phyloP scores from a whole-genome alignment of 345 rosid species.

The Eucalyptus curtisii region DNA sequence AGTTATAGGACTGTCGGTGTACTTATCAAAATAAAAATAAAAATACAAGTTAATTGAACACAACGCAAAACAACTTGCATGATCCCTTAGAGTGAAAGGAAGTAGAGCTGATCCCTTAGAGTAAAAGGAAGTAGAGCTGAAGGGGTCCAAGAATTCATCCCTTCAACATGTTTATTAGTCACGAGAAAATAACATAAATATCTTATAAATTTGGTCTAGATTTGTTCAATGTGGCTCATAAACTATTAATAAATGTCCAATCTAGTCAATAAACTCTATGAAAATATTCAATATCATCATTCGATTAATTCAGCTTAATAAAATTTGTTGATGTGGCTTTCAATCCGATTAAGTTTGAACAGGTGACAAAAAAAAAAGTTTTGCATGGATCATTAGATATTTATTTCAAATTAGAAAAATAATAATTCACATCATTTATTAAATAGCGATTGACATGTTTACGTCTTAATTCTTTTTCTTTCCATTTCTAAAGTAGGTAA shows the following conservation, averaged over 20 bases:
- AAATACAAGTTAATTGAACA: background rate
- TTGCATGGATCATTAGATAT: rapidly evolving
- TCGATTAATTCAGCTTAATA: background rate
- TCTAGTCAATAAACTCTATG: rapidly evolving
- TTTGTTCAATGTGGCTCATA: rapidly evolving
- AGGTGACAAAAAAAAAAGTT: background rate
- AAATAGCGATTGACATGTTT: background rate
- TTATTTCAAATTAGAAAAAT: background rate
- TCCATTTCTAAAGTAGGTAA: background rate
- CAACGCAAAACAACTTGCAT: background rate
- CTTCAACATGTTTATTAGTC: background rate
- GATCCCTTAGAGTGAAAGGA: background rate
- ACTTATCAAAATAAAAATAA: background rate
- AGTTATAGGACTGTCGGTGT: rapidly evolving
- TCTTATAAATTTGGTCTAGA: background rate
- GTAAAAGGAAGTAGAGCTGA: background rate
- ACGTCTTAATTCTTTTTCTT: background rate
- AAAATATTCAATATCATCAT: background rate
- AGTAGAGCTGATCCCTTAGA: background rate
- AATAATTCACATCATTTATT: background rate
- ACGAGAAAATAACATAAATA: background rate
- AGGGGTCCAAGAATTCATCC: background rate
- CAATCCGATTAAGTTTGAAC: rapidly evolving
- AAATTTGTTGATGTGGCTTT: background rate
- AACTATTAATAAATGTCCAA: background rate